These are phyloP conservation scores for Hemileccinum impolitum DNA, from an alignment of 768 basidiomycete genomes.

Conservation along the genomic window DNA sequence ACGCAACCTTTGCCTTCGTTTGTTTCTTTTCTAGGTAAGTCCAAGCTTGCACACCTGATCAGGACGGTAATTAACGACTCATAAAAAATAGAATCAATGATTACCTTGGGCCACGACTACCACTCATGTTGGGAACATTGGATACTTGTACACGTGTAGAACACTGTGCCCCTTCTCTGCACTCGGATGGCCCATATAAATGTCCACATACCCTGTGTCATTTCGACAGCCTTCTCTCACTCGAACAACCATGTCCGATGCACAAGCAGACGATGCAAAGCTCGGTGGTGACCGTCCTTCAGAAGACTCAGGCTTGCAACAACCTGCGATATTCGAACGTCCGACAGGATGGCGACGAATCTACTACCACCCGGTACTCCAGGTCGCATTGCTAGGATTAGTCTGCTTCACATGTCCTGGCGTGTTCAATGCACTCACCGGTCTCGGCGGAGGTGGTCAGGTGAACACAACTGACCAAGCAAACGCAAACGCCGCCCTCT, in stretches of 20 bases:
- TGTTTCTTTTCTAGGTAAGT: conserved; percentile 70
- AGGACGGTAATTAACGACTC: too few relatives aligned
- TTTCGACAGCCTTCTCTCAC: neutral
- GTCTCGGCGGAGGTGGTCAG: conserved; percentile 79
- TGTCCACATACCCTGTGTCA: neutral
- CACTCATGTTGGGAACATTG: conserved; percentile 47
- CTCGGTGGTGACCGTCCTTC: conserved; percentile 12
- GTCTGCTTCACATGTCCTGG: conserved; percentile 61
- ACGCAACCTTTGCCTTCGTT: conserved; percentile 58
- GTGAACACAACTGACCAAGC: conserved; percentile 60
- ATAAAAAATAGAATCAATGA: conserved; percentile 68
- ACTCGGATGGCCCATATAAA: neutral
- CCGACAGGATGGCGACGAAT: conserved; percentile 51
- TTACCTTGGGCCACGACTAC: conserved; percentile 48
- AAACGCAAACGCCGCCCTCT: conserved; percentile 66
- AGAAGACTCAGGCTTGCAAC: conserved; percentile 19
- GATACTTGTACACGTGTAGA: conserved; percentile 12
- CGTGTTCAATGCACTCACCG: conserved; percentile 76
- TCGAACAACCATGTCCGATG: conserved; percentile 19
- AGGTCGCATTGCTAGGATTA: conserved; percentile 57
- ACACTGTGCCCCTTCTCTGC: neutral
- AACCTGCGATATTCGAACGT: conserved; percentile 37
- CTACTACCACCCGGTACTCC: conserved; percentile 48
- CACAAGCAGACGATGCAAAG: conserved; percentile 17
- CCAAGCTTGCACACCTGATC: too few relatives aligned